Evolutionary conservation across 495 filamentous ascomycete species (phyloP).

Genomic region (Trichoderma virens): DNA sequence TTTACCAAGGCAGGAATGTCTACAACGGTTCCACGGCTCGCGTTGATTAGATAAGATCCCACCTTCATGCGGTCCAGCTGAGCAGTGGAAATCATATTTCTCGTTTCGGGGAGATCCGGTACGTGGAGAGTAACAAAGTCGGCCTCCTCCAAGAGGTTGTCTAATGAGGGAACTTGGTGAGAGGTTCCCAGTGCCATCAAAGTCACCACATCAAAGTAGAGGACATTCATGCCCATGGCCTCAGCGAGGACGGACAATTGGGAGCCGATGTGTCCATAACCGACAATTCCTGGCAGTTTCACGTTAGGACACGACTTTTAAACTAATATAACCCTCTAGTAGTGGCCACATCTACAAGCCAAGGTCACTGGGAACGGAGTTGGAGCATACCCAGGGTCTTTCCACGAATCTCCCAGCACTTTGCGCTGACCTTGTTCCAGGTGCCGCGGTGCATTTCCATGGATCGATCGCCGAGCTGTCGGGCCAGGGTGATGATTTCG

Average conservation of each 20-base stretch:
- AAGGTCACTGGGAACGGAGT: slow-evolving; percentile 8
- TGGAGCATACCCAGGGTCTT: slow-evolving; percentile 73
- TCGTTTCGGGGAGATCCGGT: slow-evolving; percentile 85
- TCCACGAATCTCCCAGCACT: slow-evolving; percentile 96
- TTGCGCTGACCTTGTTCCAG: slow-evolving; percentile 96
- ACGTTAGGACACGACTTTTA: not conserved
- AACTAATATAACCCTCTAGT: not conserved
- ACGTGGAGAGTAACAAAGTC: slow-evolving; percentile 96
- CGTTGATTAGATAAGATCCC: slow-evolving; percentile 92
- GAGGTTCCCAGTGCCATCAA: slow-evolving; percentile 89
- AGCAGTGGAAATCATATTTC: slow-evolving; percentile 70
- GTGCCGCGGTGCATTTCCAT: slow-evolving; percentile 90
- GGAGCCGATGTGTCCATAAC: slow-evolving; percentile 96
- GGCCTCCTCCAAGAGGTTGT: slow-evolving; percentile 64
- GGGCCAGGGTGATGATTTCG: slow-evolving; percentile 85
- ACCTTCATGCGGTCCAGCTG: slow-evolving; percentile 85
- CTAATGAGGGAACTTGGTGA: slow-evolving; percentile 69
- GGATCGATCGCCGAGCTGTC: slow-evolving; percentile 87
- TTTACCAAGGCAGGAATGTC: slow-evolving; percentile 90
- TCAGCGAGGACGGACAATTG: slow-evolving; percentile 95
- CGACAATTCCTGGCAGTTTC: slow-evolving; percentile 63
- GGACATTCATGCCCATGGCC: slow-evolving; percentile 93
- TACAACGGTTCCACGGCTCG: slow-evolving; percentile 85
- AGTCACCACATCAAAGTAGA: slow-evolving; percentile 90
- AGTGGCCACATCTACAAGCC: not conserved